Evolutionary conservation across 768 basidiomycete species (phyloP), one percentile per base, ranked within the genome.

Genomic region (Phallus indusiatus): DNA sequence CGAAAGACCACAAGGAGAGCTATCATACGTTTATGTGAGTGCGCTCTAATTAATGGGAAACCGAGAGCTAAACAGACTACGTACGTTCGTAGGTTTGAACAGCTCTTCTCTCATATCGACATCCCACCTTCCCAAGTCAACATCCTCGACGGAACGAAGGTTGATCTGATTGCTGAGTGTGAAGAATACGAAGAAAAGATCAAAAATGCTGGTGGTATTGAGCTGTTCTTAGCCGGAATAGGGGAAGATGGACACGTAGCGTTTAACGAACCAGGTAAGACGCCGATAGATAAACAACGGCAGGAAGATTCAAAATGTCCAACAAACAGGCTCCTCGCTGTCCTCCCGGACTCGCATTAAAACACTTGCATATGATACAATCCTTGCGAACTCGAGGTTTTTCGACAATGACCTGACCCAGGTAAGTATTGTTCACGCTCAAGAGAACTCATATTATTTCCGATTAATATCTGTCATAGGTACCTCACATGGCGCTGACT

Each of bases 171-270:
- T 64, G 82, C 73, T 7, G 90, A 93, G 72, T 94, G 92, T 74
- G 82, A 87, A 60, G 69, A 78, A 14, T 94, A 93, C 70, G 92
- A 94, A 67, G 77, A 75, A 57, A 76, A 77, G 62, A 94, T 94
- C 76, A 86, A 85, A 67, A 70, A 78, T 14, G 76, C 76, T 53
- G 92, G 92, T 36, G 92, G 92, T 11, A 88, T 94, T 68, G 92
- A 94, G 68, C 82, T 94, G 60, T 94, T 94, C 79, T 78, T 94
- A 34, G 92, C 87, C n/a, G 92, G 92, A 9, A 93, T 94, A 63
- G 92, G 92, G 60, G 91, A 90, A 72, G 91, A 94, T 68, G 92
- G 92, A 0, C 92, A 94, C 67, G 89, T 94, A 63, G 92, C 92
- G 12, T 94, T 93, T 77, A 94, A 94, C 73, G 90, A 92, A 76